Evolutionary conservation across 371 early-diverging fungal species (phyloP), one percentile per base, ranked within the genome.

Genomic region (Coemansia sp.): DNA sequence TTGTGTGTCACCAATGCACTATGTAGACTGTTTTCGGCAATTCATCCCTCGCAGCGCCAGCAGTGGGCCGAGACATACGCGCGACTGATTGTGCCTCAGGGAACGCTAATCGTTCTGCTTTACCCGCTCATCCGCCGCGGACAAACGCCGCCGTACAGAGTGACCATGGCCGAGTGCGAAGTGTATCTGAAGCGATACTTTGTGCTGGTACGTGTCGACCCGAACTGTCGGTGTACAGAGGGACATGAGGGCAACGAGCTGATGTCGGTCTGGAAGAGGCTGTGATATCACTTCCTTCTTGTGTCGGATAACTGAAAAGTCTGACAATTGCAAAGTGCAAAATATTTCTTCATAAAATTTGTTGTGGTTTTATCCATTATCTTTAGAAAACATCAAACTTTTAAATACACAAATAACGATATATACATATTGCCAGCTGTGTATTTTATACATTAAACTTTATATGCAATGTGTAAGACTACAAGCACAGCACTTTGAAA

Each of bases 71-170:
- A 61, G 4, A 78, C 85, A 26, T 90, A 91, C 78, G 84, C 85
- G 15, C 87, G 88, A 49, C 70, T 94, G 56, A 83, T 93, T 29
- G 57, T 69, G 44, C 85, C 86, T 23, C 94, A 87, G 28, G 96
- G 96, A 36, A 68, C 85, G 32, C 81, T 95, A 66, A 84, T 95
- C 40, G 85, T 90, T 6, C 80, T 92, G 39, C 93, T 94, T 84
- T 94, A 68, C 61, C 95, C 95, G 23, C 56, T 92, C n/a, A 83
- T 61, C 4, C 82, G 83, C 58, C 78, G 74, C 51, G 82, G 80
- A 60, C 82, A 75, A n/a, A 84, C 89, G 7, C 92, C 91, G 21
- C 91, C 91, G 12, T 89, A 83, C 62, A 66, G 81, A 13, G 82
- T 90, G 24, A 80, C 80, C 44, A 83, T 80, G 67, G 84, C 84